Percentiles rank a stretch among this genome's conserved stretches.
Conservation (phyloP, 2,329 filamentous ascomycete genomes). For the Myotisia sp. region DNA sequence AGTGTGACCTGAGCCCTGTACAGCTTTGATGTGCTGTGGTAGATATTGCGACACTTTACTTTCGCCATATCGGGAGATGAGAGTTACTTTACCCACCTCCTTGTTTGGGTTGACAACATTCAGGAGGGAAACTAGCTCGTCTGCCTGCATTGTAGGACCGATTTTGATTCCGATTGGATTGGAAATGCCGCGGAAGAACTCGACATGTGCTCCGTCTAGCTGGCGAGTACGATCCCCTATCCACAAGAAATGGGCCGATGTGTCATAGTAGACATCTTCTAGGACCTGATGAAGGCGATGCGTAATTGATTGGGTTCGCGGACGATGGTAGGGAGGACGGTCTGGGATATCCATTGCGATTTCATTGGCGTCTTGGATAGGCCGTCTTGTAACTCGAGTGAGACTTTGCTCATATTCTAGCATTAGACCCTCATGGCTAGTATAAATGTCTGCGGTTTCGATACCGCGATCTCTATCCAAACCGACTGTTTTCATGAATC, state of each 20-base stretch:
- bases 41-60: slow-evolving; percentile 60
- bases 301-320: slow-evolving; percentile 9
- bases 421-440: slow-evolving; percentile 84
- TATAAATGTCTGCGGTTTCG: slow-evolving; percentile 87
- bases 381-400: slow-evolving; percentile 51
- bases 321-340: slow-evolving; percentile 13
- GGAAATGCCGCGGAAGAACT: slow-evolving; percentile 91
- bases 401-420: slow-evolving; percentile 88
- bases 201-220: slow-evolving; percentile 82
- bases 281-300: slow-evolving; percentile 19
- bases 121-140: slow-evolving; percentile 65
- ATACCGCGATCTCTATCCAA: slow-evolving; percentile 72
- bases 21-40: slow-evolving; percentile 73
- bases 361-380: slow-evolving; percentile 17
- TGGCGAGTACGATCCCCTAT: slow-evolving; percentile 93
- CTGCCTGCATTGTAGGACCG: slow-evolving; percentile 64
- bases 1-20: slow-evolving; percentile 59
- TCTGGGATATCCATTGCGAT: too few species aligned
- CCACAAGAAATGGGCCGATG: slow-evolving; percentile 94
- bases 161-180: slow-evolving; percentile 97
- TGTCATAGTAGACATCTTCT: slow-evolving; percentile 69
- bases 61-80: slow-evolving; percentile 91
- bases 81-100: slow-evolving; percentile 82
- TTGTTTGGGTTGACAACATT: slow-evolving; percentile 68
- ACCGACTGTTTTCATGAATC: slow-evolving; percentile 88